Conservation (phyloP, 129 eudicot genomes). For the Flaveria ramosissima region DNA sequence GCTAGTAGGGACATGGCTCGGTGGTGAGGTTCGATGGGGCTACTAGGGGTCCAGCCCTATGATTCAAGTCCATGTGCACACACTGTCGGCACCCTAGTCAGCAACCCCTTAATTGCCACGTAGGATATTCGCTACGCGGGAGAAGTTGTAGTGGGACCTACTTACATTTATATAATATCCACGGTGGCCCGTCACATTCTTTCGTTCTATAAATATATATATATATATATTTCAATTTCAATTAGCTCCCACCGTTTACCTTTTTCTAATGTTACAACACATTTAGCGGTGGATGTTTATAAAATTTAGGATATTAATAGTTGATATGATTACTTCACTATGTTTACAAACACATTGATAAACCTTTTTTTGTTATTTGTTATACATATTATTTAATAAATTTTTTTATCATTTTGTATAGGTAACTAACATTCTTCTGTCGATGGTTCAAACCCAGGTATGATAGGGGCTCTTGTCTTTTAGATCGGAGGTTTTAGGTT, state of each 20-base stretch:
- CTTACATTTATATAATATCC: neutral
- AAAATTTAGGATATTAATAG: too few species aligned
- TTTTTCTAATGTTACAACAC: neutral
- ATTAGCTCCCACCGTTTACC: neutral
- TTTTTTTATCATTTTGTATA: too few species aligned
- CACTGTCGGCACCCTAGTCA: slow-evolving; percentile 40
- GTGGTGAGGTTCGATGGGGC: slow-evolving; percentile 1
- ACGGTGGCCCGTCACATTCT: neutral
- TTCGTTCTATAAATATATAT: neutral
- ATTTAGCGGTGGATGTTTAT: too few species aligned
- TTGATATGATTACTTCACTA: too few species aligned
- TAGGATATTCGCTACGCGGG: slow-evolving; percentile 15
- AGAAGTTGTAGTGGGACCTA: neutral
- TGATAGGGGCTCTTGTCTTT: too few species aligned
- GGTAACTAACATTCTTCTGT: too few species aligned
- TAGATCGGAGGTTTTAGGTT: too few species aligned
- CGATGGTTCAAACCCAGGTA: too few species aligned
- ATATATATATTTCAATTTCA: neutral
- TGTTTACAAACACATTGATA: too few species aligned
- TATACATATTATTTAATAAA: too few species aligned
- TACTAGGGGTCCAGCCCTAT: slow-evolving; percentile 34
- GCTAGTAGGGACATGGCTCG: slow-evolving; percentile 1
- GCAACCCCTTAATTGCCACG: slow-evolving; percentile 43
- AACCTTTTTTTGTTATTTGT: too few species aligned
- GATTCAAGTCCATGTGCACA: slow-evolving; percentile 47